Evolutionary conservation across 140 eudicot genomes (phyloP).

Genomic region (Bidens hawaiensis): DNA sequence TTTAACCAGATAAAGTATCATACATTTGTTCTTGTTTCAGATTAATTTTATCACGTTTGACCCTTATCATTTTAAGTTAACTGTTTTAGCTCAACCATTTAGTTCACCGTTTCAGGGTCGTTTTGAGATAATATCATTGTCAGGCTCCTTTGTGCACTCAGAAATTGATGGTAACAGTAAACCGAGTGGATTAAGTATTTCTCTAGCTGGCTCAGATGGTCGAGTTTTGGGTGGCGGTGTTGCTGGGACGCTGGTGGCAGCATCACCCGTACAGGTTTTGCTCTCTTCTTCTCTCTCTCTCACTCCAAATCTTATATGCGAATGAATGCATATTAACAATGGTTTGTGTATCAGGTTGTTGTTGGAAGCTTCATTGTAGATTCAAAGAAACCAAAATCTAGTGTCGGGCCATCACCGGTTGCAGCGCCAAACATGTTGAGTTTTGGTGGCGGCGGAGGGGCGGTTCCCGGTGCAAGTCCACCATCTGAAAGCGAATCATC

Average conservation of each 20-base stretch:
- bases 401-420: constrained; percentile 28
- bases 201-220: constrained; percentile 92
- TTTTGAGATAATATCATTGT: constrained; percentile 74
- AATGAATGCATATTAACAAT: neutral
- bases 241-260: constrained; percentile 82
- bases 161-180: constrained; percentile 62
- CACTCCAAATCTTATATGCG: neutral
- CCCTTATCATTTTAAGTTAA: neutral
- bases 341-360: constrained; percentile 48
- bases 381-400: constrained; percentile 67
- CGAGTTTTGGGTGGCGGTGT: constrained; percentile 96
- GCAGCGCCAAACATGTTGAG: constrained; percentile 61
- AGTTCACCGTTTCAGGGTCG: constrained; percentile 59
- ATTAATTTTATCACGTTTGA: neutral
- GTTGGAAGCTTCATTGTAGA: constrained; percentile 93
- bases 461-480: constrained; percentile 46
- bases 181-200: constrained; percentile 77
- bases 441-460: constrained; percentile 48
- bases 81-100: neutral
- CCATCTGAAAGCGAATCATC: constrained; percentile 79
- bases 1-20: too few relatives aligned
- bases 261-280: constrained; percentile 87
- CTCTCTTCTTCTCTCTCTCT: neutral
- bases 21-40: neutral
- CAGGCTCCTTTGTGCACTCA: constrained; percentile 64